Percentiles rank a stretch among this genome's conserved stretches.
phyloP scores from a whole-genome alignment of 352 stramenopile species.

The Globisporangium echinulatum region DNA sequence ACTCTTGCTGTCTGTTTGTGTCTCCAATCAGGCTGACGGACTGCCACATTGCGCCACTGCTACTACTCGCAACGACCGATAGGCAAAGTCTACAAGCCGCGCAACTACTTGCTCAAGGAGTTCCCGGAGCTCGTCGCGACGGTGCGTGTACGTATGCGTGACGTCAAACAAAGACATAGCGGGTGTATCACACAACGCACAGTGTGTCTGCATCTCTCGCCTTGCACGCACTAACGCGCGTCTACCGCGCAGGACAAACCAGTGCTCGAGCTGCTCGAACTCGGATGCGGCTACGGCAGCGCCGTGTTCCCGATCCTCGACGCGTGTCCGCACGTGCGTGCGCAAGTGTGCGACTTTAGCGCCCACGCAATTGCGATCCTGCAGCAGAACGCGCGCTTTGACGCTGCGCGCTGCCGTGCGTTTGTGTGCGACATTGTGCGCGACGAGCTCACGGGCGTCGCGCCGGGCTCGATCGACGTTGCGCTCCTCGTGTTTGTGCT shows the following conservation, averaged over 20 bases:
- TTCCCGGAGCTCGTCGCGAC: slow-evolving; percentile 59
- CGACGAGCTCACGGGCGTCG: slow-evolving; percentile 39
- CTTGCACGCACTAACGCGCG: too few species aligned
- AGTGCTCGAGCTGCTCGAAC: slow-evolving; percentile 54
- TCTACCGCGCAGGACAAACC: slow-evolving; percentile 3
- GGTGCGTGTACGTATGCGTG: slow-evolving; percentile 11
- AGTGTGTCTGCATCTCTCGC: too few species aligned
- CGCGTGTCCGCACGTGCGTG: slow-evolving; percentile 51
- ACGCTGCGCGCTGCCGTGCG: slow-evolving; percentile 43
- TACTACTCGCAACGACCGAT: background rate
- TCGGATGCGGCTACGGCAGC: slow-evolving; percentile 85
- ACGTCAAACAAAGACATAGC: too few species aligned
- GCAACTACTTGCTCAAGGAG: slow-evolving; percentile 77
- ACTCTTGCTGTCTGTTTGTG: background rate
- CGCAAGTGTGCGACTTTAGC: slow-evolving; percentile 81
- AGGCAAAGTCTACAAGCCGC: slow-evolving; percentile 80
- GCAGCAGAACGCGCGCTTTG: slow-evolving; percentile 38
- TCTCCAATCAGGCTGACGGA: background rate
- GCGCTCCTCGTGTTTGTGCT: slow-evolving; percentile 83
- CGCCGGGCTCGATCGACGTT: slow-evolving; percentile 52
- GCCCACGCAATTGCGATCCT: slow-evolving; percentile 71
- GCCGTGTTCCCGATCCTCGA: slow-evolving; percentile 80
- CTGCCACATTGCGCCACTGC: background rate
- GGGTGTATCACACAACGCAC: too few species aligned
- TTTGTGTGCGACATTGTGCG: slow-evolving; percentile 70